Percentiles rank a stretch among this genome's conserved stretches.
phyloP scores from a whole-genome alignment of 2,329 filamentous ascomycete species.

The Cladosporium cucumerinum region DNA sequence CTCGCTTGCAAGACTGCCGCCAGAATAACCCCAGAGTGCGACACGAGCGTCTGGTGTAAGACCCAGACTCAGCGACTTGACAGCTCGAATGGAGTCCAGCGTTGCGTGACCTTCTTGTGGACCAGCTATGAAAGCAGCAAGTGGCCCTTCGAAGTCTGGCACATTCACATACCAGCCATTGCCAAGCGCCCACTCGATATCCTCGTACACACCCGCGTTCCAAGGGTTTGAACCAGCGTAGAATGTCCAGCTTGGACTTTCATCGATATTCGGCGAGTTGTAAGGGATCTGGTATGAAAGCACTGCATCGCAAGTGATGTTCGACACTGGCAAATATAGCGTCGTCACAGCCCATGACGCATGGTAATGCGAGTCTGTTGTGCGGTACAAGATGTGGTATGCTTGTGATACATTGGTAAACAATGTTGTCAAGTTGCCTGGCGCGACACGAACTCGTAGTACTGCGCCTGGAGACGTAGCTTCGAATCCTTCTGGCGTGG shows the following conservation, averaged over 20 bases:
- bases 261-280: conserved; percentile 41
- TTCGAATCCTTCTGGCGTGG: conserved; percentile 30
- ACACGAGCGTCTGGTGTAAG: conserved; percentile 27
- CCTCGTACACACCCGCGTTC: conserved; percentile 1
- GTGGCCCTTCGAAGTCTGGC: conserved; percentile 46
- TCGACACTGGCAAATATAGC: conserved; percentile 20
- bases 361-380: conserved; percentile 27
- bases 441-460: conserved; percentile 33
- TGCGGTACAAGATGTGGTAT: conserved; percentile 31
- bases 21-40: conserved; percentile 56
- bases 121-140: conserved; percentile 43
- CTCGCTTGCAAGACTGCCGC: conserved; percentile 51
- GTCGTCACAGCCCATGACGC: conserved; percentile 31
- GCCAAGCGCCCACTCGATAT: conserved; percentile 38
- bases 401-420: conserved; percentile 28
- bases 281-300: conserved; percentile 33
- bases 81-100: conserved; percentile 44
- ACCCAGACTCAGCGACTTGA: conserved; percentile 25
- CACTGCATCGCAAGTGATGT: conserved; percentile 17
- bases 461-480: conserved; percentile 33
- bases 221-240: conserved; percentile 21
- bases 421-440: conserved; percentile 27
- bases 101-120: conserved; percentile 44
- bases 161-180: conserved; percentile 48
- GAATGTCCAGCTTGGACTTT: conserved; percentile 40